phyloP scores from a whole-genome alignment of 139 green algal species.

The Coccomyxa sp. region DNA sequence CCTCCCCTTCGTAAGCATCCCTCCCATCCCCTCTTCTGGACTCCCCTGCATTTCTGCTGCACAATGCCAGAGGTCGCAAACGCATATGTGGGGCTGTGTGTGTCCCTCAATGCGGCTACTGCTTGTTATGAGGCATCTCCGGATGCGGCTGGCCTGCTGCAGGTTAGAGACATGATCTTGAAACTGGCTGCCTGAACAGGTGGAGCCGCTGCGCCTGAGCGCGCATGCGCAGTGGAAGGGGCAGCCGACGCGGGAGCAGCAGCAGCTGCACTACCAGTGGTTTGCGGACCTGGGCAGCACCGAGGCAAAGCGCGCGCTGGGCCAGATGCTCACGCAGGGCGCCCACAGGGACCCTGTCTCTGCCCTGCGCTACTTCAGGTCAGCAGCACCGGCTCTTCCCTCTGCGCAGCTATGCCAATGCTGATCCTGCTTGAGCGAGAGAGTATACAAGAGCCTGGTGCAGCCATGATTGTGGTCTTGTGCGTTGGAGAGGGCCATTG shows the following conservation, averaged over 20 bases:
- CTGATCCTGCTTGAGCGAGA: too few species aligned
- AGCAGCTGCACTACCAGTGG: constrained; percentile 50
- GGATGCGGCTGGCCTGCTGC: not conserved
- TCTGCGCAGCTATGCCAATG: too few species aligned
- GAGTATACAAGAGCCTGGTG: too few species aligned
- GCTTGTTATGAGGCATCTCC: not conserved
- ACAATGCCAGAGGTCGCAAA: too few species aligned
- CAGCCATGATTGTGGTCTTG: too few species aligned
- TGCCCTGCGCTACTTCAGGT: constrained; percentile 62
- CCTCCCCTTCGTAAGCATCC: constrained; percentile 5
- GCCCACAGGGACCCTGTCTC: constrained; percentile 47
- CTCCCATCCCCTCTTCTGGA: too few species aligned
- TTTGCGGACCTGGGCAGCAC: constrained; percentile 84
- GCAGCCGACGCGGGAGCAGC: constrained; percentile 29
- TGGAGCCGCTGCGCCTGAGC: constrained; percentile 20
- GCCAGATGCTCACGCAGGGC: constrained; percentile 75
- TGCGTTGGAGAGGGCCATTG: too few species aligned
- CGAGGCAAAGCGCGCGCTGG: constrained; percentile 75
- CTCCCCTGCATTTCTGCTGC: too few species aligned
- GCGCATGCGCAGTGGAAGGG: not conserved
- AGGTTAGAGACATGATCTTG: not conserved
- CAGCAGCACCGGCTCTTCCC: not conserved
- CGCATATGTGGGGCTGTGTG: too few species aligned
- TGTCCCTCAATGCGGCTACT: too few species aligned
- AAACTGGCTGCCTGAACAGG: not conserved